A percentile compares a stretch with the other conserved stretches of the same genome.
Evolutionary conservation across 2,329 filamentous ascomycete genomes (phyloP).

Genomic region (Biscogniauxia mediterranea): DNA sequence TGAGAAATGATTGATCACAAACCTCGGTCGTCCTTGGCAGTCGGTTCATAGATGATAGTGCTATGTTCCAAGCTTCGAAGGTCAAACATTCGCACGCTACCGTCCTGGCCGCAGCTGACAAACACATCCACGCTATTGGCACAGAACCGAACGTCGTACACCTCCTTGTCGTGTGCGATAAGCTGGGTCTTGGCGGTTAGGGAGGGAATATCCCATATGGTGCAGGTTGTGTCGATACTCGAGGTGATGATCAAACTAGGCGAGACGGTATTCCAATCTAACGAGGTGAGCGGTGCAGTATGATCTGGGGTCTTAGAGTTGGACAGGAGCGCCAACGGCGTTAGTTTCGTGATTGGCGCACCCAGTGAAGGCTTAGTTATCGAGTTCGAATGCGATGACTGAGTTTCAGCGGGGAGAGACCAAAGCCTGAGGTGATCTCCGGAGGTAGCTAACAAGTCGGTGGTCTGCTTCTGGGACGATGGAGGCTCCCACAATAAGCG

Average conservation of each 20-base stretch:
- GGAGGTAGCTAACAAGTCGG: conserved; percentile 90
- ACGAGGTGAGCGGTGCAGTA: conserved; percentile 89
- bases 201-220: conserved; percentile 98
- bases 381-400: conserved; percentile 62
- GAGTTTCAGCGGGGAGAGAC: conserved; percentile 76
- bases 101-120: conserved; percentile 95
- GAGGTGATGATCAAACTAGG: conserved; percentile 98
- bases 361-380: conserved; percentile 60
- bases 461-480: conserved; percentile 91
- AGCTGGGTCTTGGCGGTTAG: conserved; percentile 96
- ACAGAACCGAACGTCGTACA: conserved; percentile 97
- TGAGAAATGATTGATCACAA: conserved; percentile 25
- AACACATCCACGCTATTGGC: conserved; percentile 98
- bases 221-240: conserved; percentile 98
- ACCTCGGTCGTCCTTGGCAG: conserved; percentile 78
- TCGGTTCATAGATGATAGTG: conserved; percentile 98
- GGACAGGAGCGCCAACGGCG: conserved; percentile 85
- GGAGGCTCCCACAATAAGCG: conserved; percentile 94
- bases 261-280: conserved; percentile 98
- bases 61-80: conserved; percentile 93
- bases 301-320: conserved; percentile 99
- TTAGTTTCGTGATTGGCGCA: conserved; percentile 72
- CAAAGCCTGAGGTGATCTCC: conserved; percentile 91
- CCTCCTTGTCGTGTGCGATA: conserved; percentile 98
- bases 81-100: conserved; percentile 98